Base-by-base conservation (phyloP, 768 basidiomycete species). In the Mycena rebaudengoi region DNA sequence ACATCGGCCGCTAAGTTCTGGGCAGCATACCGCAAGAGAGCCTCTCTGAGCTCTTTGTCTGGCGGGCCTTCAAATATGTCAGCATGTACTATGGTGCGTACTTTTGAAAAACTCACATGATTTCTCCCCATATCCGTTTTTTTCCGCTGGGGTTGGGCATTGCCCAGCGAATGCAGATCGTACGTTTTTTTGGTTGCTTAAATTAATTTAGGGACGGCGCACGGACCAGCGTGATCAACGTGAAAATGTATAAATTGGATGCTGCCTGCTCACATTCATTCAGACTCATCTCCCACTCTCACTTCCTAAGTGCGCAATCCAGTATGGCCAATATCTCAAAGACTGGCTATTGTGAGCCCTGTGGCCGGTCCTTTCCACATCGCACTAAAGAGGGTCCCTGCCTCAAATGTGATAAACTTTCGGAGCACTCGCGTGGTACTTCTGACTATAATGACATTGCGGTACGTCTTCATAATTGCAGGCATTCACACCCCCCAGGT, bases 71-170 rank as follows among this genome's bases (percentile, higher is more conserved):
- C 7, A 20, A 28, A 7, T 6, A 23, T 41, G 39, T 53, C 26
- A 41, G 33, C 33, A 20, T 7, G 30, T 26, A 29, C 29, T 4
- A 21, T 20, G 5, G 7, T 28, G 33, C 28, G 26, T 18, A 51
- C 33, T 7, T 20, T 4, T 53, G 52, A 40, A 55, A 45, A 20
- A 55, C 54, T 44, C 33, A 55, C 54, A 18, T 14, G n/a, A 7
- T 44, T 44, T 32, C 43, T 55, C 32, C 21, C 54, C 40, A 21
- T 55, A 55, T 23, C 54, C 41, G 11, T 55, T 55, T 25, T 33
- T 55, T 8, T 43, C 54, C 41, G 11, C 10, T 45, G 21, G 54
- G 54, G 25, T 55, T 55, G 4, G 54, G 55, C 55, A 57, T 57
- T 43, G 18, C 8, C 18, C 5, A 41, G 23, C 7, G 29, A 49